Evolutionary conservation across 2,329 filamentous ascomycete genomes (phyloP).

Genomic region (Camillea tinctor): DNA sequence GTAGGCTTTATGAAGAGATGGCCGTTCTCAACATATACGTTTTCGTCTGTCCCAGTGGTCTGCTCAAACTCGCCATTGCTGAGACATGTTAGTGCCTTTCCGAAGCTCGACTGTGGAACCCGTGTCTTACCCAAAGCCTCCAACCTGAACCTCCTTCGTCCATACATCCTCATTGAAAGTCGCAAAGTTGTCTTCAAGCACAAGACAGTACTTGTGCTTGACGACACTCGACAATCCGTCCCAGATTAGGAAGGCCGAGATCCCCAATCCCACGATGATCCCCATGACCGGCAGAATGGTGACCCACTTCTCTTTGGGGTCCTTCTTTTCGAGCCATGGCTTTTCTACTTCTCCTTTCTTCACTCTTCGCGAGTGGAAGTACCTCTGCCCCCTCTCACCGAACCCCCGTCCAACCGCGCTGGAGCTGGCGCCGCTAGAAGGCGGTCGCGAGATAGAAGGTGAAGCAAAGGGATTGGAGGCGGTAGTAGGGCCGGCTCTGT

Average conservation of each 20-base stretch:
- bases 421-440: constrained; percentile 47
- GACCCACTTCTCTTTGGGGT: constrained; percentile 82
- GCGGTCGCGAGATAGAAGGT: constrained; percentile 42
- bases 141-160: constrained; percentile 73
- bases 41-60: constrained; percentile 70
- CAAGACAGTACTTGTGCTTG: constrained; percentile 69
- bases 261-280: constrained; percentile 63
- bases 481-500: constrained; percentile 4
- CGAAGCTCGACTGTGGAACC: not conserved
- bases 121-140: constrained; percentile 68
- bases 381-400: constrained; percentile 47
- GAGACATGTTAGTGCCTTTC: constrained; percentile 11
- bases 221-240: constrained; percentile 71
- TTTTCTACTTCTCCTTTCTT: constrained; percentile 72
- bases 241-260: constrained; percentile 72
- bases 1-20: constrained; percentile 75
- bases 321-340: constrained; percentile 72
- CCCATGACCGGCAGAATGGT: constrained; percentile 76
- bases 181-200: constrained; percentile 66
- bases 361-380: constrained; percentile 73
- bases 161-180: constrained; percentile 60
- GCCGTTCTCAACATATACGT: constrained; percentile 70
- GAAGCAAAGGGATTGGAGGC: constrained; percentile 46
- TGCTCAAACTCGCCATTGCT: constrained; percentile 81
- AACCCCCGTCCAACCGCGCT: constrained; percentile 38